Conservation (phyloP, 306 rosid species). For the Acacia confusa region DNA sequence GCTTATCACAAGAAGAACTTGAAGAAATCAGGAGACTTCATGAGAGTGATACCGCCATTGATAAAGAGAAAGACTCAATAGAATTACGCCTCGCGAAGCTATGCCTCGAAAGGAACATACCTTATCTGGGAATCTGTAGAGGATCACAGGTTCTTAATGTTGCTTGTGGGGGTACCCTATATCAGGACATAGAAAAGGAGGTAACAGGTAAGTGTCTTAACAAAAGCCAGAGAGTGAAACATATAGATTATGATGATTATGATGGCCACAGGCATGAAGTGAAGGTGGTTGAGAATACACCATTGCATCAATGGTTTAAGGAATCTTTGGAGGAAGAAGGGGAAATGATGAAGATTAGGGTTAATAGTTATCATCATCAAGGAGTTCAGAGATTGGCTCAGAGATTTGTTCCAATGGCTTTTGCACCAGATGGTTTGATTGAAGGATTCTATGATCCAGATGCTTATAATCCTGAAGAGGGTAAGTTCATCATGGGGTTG, state of each 20-base stretch:
- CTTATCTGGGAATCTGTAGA: conserved; percentile 88
- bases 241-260: conserved; percentile 76
- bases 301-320: conserved; percentile 74
- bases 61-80: conserved; percentile 81
- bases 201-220: conserved; percentile 33
- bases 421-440: conserved; percentile 74
- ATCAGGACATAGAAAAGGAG: conserved; percentile 75
- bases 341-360: conserved; percentile 54
- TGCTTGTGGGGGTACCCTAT: conserved; percentile 55
- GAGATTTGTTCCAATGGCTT: conserved; percentile 84
- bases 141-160: conserved; percentile 61
- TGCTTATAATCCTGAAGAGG: conserved; percentile 87
- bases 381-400: conserved; percentile 86
- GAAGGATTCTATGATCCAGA: conserved; percentile 91
- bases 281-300: conserved; percentile 64
- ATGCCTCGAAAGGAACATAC: conserved; percentile 87
- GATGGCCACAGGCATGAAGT: conserved; percentile 88
- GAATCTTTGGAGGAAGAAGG: conserved; percentile 47
- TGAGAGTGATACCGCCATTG: conserved; percentile 75
- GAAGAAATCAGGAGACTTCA: conserved; percentile 75
- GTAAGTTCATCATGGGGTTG: conserved; percentile 92
- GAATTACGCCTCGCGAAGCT: conserved; percentile 82
- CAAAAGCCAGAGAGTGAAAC: conserved; percentile 48
- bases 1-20: conserved; percentile 58
- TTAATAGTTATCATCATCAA: conserved; percentile 95